Conservation (phyloP, 352 stramenopile genomes). For the Pythium coloratum region DNA sequence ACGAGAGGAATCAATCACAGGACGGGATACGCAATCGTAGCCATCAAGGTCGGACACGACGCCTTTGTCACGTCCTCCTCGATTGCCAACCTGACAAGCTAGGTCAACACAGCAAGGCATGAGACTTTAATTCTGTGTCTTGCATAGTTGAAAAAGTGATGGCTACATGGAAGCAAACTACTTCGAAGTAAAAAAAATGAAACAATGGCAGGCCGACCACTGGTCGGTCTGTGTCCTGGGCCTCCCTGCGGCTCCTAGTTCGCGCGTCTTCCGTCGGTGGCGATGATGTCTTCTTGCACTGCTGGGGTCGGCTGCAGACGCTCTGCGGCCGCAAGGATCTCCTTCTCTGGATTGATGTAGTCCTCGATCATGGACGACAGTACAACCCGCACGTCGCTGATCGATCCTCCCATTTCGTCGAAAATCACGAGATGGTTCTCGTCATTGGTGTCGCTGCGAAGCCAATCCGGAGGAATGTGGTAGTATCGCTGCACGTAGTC, state of each 20-base stretch:
- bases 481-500: constrained; percentile 72
- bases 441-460: constrained; percentile 29
- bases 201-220: not conserved
- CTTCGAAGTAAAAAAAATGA: not conserved
- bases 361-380: constrained; percentile 50
- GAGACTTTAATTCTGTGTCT: not conserved
- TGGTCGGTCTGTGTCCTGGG: no score
- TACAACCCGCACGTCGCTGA: constrained; percentile 47
- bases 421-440: constrained; percentile 62
- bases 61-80: not conserved
- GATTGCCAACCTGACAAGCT: not conserved
- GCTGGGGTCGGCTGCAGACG: not conserved
- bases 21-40: no score
- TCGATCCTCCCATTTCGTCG: constrained; percentile 55
- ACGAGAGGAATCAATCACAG: not conserved
- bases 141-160: not conserved
- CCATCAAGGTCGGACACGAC: not conserved
- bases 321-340: constrained; percentile 2
- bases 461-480: constrained; percentile 58
- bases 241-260: not conserved
- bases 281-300: not conserved
- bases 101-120: not conserved
- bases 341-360: constrained; percentile 23
- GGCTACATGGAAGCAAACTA: not conserved
- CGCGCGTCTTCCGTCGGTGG: not conserved